These are phyloP conservation scores for Pyrenochaeta sp. DNA, from an alignment of 2,329 filamentous ascomycete genomes.

Conservation along the genomic window DNA sequence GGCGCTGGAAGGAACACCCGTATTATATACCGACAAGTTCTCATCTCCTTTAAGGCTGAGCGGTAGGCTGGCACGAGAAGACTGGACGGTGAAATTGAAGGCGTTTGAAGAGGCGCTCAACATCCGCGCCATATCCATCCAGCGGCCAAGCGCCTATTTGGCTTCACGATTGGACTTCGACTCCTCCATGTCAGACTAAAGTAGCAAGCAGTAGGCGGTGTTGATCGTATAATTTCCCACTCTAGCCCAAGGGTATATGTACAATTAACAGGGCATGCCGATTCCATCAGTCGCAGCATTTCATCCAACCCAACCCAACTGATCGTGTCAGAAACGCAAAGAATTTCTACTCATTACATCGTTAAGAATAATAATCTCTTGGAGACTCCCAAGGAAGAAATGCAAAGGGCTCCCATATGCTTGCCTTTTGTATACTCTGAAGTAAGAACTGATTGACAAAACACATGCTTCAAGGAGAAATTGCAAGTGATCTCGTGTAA, in stretches of 20 bases:
- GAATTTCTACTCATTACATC: conserved; percentile 16
- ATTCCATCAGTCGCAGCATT: background rate
- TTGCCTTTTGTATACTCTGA: background rate
- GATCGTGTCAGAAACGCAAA: background rate
- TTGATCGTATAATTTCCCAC: background rate
- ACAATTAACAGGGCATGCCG: background rate
- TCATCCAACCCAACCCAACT: background rate
- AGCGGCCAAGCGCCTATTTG: no score
- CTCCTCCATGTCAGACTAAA: background rate
- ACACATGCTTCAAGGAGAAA: background rate
- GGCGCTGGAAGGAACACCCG: no score
- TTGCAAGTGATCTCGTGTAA: no score
- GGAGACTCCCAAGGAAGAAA: background rate
- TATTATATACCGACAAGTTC: no score
- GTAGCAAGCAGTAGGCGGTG: background rate
- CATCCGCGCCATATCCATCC: no score
- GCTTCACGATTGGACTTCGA: no score
- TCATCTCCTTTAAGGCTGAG: no score
- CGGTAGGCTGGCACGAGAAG: no score
- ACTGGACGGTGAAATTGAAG: no score
- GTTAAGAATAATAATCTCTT: conserved; percentile 4
- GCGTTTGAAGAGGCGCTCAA: no score
- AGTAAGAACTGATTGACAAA: background rate
- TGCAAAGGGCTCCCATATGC: background rate
- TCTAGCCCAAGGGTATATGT: conserved; percentile 13